Evolutionary conservation across 106 monocot species (phyloP), one percentile per base, ranked within the genome.

Genomic region (Dioscorea dumetorum): DNA sequence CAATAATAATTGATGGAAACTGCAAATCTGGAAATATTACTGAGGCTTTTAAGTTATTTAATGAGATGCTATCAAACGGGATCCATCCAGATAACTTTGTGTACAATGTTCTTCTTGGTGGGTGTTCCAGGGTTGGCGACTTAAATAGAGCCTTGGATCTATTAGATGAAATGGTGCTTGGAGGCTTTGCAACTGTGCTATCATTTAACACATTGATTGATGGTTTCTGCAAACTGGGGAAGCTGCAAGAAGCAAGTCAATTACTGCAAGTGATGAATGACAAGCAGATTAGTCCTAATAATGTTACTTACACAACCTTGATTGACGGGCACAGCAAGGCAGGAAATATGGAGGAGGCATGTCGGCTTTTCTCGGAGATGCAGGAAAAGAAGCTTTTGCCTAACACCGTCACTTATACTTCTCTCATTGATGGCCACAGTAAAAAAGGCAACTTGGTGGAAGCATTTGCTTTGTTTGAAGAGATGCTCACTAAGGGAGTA

Each of bases 161-260:
- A 56, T 70, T 85, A 57, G 49, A 76, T 28, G 87, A 83, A 71
- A 83, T 82, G 85, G 35, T 73, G 60, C 35, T 9, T 13, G 85
- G 78, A 69, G 87, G 84, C 8, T 65, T 85, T 51, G 76, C 75
- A 22, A 73, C 62, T 50, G 62, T 73, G 22, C 64, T 70, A 31
- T 76, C 87, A 35, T 91, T 85, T 41, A 91, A 87, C 62, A 80
- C 70, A 24, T 70, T 87, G 65, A 80, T 91, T 57, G 80, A 91
- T 71, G 82, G 82, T 19, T 75, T 85, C 58, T 91, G 84, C 78
- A 87, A 91, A 67, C 75, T 75, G 49, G 77, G 80, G 75, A 91
- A 85, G 49, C 61, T 80, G 50, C 72, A 78, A 61, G 82, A 85
- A 72, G 87, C 87, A 41, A 70, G 8, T 11, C 74, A 83, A 19